Base-by-base conservation (phyloP, 257 asterid species). In the Lycium ferocissimum region DNA sequence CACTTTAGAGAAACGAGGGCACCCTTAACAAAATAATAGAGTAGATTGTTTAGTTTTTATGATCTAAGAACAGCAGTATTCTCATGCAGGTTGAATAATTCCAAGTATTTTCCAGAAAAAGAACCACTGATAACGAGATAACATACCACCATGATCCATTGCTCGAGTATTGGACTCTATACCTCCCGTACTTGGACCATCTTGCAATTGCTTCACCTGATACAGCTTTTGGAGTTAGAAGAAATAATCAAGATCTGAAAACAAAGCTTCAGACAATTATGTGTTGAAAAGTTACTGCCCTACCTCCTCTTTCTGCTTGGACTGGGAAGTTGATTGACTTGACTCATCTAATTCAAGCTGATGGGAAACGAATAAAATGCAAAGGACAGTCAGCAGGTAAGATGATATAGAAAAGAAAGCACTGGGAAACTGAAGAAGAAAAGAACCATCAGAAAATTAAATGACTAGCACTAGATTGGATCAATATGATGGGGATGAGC, bases 281-380 rank as follows among this genome's bases (percentile, higher is more conserved):
- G 9, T 10, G 49, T n/a, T 43, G 65, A 82, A 84, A 78, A 38
- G 35, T 13, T 22, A 61, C 73, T 73, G 84, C 59, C 82, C 47
- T 84, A 93, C 96, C 97, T 87, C 90, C 69, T 80, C 85, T 83
- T 82, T 90, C 47, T 89, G 87, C 45, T 85, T 85, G 62, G 92
- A 85, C 70, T 67, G 89, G 84, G 87, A 87, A 2, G 89, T 72
- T 84, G 83, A 81, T 73, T 89, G 94, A 20, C 93, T 88, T 8
- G 92, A 89, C 63, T 88, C 66, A 65, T 93, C 93, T 69, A 82
- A 85, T 38, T 89, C 96, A n/a, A 87, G 90, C 97, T 94, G 93
- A 82, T 85, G 79, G 35, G 53, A 20, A 62, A 83, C 54, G 2
- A 37, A 45, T 12, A 82, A 14, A 80, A 65, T 56, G 26, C 38